These are phyloP conservation scores for Pichia sp. DNA, from an alignment of 1,139 yeast species.

Conservation along the genomic window DNA sequence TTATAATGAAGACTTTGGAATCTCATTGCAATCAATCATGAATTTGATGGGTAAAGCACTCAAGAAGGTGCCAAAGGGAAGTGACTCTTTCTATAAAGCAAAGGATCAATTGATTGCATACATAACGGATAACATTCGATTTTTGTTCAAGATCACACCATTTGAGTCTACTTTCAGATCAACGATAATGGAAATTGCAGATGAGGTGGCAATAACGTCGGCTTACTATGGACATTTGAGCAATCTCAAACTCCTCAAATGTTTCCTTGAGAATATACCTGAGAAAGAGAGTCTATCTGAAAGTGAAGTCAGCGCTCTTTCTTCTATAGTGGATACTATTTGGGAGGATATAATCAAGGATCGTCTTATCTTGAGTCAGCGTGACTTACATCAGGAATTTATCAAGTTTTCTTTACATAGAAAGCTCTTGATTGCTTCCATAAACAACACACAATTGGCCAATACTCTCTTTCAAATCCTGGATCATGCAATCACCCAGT, in stretches of 20 bases:
- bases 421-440: conserved; percentile 25
- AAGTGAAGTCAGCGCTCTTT: conserved; percentile 18
- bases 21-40: conserved; percentile 10
- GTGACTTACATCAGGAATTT: conserved; percentile 50
- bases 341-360: conserved; percentile 59
- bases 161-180: conserved; percentile 5
- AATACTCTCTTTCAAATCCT: conserved; percentile 33
- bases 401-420: conserved; percentile 41
- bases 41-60: conserved; percentile 13
- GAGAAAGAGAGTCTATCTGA: conserved; percentile 6
- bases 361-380: conserved; percentile 59
- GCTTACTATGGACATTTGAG: conserved; percentile 17
- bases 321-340: conserved; percentile 33
- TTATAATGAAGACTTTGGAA: conserved; percentile 18
- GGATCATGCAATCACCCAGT: conserved; percentile 38
- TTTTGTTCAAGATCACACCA: conserved; percentile 13
- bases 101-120: conserved; percentile 33
- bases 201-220: conserved; percentile 14
- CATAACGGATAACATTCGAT: conserved; percentile 8
- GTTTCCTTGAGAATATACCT: conserved; percentile 12
- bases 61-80: conserved; percentile 15
- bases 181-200: conserved; percentile 10
- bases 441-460: conserved; percentile 25
- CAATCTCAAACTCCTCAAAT: conserved; percentile 14
- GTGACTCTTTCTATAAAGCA: conserved; percentile 35